These are phyloP conservation scores for Citrus reticulata DNA, from an alignment of 345 rosid genomes.

Conservation along the genomic window DNA sequence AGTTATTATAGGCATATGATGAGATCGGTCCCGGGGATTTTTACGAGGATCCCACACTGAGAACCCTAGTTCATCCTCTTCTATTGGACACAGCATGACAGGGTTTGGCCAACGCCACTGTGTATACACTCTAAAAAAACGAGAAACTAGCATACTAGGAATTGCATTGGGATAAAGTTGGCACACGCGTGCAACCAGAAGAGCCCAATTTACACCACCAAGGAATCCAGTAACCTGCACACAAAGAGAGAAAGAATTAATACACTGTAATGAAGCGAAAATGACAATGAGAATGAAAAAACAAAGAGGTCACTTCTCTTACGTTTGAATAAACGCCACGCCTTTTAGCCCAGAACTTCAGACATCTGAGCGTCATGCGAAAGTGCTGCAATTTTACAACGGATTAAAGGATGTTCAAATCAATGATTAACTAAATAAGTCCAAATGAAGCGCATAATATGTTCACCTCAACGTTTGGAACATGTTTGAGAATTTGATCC, in stretches of 20 bases:
- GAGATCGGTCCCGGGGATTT: slow-evolving; percentile 59
- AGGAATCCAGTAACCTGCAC: slow-evolving; percentile 69
- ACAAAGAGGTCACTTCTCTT: slow-evolving; percentile 21
- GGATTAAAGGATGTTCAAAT: slow-evolving; percentile 8
- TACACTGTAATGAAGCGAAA: background rate
- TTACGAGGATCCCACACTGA: slow-evolving; percentile 71
- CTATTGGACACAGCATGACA: slow-evolving; percentile 70
- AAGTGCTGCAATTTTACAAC: slow-evolving; percentile 52
- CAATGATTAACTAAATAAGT: background rate
- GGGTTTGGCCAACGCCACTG: slow-evolving; percentile 89
- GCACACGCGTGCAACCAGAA: slow-evolving; percentile 70
- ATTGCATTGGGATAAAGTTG: slow-evolving; percentile 78
- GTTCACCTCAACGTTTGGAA: slow-evolving; percentile 83
- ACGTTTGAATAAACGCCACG: slow-evolving; percentile 81
- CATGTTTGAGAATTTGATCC: slow-evolving; percentile 87
- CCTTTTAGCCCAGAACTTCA: slow-evolving; percentile 71
- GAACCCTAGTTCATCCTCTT: slow-evolving; percentile 63
- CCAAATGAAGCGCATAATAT: background rate
- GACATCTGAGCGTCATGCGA: slow-evolving; percentile 55
- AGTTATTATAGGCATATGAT: slow-evolving; percentile 75
- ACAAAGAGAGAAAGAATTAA: background rate
- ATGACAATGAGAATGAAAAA: background rate
- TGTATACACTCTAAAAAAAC: slow-evolving; percentile 64
- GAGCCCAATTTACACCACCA: slow-evolving; percentile 81
- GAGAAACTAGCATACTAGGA: slow-evolving; percentile 68